Evolutionary conservation across 1,284 basidiomycete genomes (phyloP).

Genomic region (Cryptococcus sp.): DNA sequence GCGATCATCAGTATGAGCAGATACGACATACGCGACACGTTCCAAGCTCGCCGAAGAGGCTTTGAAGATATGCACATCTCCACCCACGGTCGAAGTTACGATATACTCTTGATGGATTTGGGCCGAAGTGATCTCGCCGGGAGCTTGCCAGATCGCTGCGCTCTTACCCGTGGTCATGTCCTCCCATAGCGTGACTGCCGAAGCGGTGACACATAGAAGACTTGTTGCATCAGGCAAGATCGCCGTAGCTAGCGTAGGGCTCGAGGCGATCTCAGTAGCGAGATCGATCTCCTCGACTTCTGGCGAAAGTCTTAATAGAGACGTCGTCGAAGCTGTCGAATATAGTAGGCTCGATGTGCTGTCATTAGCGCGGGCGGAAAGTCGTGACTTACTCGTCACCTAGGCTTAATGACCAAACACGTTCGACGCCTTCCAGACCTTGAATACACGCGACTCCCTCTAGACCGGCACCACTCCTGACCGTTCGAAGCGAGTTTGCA

Average conservation of each 20-base stretch:
- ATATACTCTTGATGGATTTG: constrained; percentile 62
- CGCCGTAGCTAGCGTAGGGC: constrained; percentile 62
- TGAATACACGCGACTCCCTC: constrained; percentile 61
- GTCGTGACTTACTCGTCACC: background rate
- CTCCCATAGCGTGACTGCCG: constrained; percentile 54
- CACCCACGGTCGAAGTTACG: constrained; percentile 61
- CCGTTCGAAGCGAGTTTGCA: constrained; percentile 72
- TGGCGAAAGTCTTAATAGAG: constrained; percentile 43
- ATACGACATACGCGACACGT: too few species aligned
- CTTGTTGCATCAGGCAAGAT: constrained; percentile 50
- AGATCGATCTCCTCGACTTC: constrained; percentile 43
- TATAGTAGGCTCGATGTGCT: constrained; percentile 17
- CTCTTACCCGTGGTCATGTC: constrained; percentile 11
- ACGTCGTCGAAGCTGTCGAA: constrained; percentile 19
- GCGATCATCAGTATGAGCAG: too few species aligned
- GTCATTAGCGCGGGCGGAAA: background rate
- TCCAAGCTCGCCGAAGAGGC: constrained; percentile 27
- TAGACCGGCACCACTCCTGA: constrained; percentile 82
- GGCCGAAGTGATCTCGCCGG: constrained; percentile 61
- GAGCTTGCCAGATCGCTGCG: constrained; percentile 6
- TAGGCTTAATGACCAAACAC: constrained; percentile 60
- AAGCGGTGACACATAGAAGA: constrained; percentile 67
- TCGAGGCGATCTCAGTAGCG: constrained; percentile 38
- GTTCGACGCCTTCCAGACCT: constrained; percentile 58
- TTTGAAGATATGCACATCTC: constrained; percentile 56